phyloP scores from a whole-genome alignment of 108 stramenopile genomes.

The Mayamaea pseudoterrestris region DNA sequence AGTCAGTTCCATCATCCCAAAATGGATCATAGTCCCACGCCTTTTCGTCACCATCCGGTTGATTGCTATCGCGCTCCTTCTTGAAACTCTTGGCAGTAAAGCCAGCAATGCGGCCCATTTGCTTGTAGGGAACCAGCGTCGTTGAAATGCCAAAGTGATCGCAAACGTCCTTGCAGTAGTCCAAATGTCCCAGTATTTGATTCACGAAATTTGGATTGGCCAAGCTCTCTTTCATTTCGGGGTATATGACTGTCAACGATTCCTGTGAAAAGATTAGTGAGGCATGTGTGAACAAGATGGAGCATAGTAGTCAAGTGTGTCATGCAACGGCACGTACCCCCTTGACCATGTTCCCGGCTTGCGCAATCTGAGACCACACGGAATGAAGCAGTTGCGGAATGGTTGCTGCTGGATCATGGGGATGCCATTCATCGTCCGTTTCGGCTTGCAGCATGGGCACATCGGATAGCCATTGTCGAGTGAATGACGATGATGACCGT shows the following conservation, averaged over 20 bases:
- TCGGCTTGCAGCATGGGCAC: no score
- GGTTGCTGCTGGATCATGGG: constrained; percentile 35
- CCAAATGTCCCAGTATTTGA: constrained; percentile 62
- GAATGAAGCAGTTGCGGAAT: constrained; percentile 56
- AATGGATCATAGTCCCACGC: constrained; percentile 76
- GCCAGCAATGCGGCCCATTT: constrained; percentile 23
- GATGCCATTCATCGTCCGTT: constrained; percentile 21
- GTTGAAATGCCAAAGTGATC: constrained; percentile 71
- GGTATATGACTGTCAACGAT: constrained; percentile 52
- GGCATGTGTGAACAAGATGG: background rate
- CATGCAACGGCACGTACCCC: constrained; percentile 40
- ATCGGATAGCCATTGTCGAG: no score
- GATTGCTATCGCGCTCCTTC: constrained; percentile 28
- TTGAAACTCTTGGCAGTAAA: constrained; percentile 67
- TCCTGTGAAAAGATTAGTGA: constrained; percentile 15
- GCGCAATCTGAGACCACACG: constrained; percentile 53
- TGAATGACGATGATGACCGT: no score
- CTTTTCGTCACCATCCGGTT: constrained; percentile 14
- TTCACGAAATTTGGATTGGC: constrained; percentile 35
- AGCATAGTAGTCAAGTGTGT: constrained; percentile 2
- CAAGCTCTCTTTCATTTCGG: constrained; percentile 41
- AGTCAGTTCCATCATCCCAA: constrained; percentile 79
- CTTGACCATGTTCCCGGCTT: constrained; percentile 39
- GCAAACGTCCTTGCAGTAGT: constrained; percentile 79
- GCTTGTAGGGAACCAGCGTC: constrained; percentile 34